Conservation (phyloP, 1,284 basidiomycete genomes). For the Marasmius oreades region DNA sequence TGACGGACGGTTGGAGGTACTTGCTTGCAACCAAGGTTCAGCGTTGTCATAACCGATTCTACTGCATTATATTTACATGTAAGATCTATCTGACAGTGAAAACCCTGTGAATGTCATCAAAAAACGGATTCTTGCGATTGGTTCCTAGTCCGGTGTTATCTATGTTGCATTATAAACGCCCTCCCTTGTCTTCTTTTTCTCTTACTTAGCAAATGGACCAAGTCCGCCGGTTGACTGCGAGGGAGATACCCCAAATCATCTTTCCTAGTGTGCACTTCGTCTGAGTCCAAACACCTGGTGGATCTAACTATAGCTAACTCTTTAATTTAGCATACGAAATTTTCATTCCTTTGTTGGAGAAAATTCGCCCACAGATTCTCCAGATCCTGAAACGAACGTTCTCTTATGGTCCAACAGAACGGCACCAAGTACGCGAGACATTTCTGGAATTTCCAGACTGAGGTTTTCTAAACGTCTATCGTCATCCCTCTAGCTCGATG, state of each 20-base stretch:
- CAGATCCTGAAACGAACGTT: conserved; percentile 46
- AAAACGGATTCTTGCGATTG: no score
- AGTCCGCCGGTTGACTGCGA: conserved; percentile 7
- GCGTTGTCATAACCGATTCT: no score
- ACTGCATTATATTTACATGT: no score
- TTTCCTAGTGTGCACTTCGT: conserved; percentile 7
- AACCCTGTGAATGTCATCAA: no score
- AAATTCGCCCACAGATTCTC: conserved; percentile 36
- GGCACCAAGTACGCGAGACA: conserved; percentile 46
- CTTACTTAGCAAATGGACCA: conserved; percentile 7
- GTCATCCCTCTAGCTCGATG: conserved; percentile 41
- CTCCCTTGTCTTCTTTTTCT: no score
- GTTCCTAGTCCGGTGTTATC: no score
- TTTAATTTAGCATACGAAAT: conserved; percentile 36
- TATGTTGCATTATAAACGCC: no score
- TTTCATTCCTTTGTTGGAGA: conserved; percentile 42
- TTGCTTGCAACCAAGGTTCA: no score
- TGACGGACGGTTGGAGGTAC: no score
- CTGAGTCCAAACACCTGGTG: background rate
- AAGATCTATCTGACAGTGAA: no score
- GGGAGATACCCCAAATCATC: conserved; percentile 6
- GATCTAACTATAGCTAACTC: background rate
- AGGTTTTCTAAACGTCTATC: background rate
- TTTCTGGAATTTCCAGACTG: background rate
- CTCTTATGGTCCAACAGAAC: conserved; percentile 46